Base-by-base conservation (phyloP, 768 basidiomycete genomes). In the Tulasnella sp. region DNA sequence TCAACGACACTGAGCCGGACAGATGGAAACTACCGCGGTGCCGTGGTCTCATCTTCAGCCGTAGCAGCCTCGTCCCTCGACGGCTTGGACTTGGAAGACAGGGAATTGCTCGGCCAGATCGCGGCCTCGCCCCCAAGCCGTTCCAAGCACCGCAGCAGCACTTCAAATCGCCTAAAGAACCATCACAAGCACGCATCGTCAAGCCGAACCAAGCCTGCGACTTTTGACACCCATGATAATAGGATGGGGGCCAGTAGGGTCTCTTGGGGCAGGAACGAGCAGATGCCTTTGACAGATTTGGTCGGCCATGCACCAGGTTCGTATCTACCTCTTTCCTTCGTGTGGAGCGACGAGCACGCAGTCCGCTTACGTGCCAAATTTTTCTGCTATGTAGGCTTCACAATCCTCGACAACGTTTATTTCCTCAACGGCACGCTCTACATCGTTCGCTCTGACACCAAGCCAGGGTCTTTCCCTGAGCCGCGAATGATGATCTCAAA, bases 341-440 rank as follows among this genome's bases (percentile, higher is more conserved):
- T 54, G 80, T 25, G 25, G 15, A 3, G 29, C 69, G 69, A 14
- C 2, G 34, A 67, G 37, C 38, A 37, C 54, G 36, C 22, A 2
- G n/a, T 52, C 22, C 42, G 22, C 25, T 52, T 54, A 15, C 9
- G 17, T 49, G 40, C 29, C 22, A 29, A 19, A 67, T 17, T 4
- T 58, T 31, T 14, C 25, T 58, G 8, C 54, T 14, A 31, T 11
- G 25, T 22, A 95, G 94, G 95, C 39, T 97, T 94, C 95, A 93
- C 94, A 1, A 89, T 96, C 72, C 90, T 95, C 77, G 93, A 96
- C 83, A 88, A 87, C 75, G 86, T 97, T 12, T 97, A 93, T 81
- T 83, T 94, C 75, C 84, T 89, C 79, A 93, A 94, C 79, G 93
- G 93, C 67, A 91, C 92, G 8, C 87, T 92, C 45, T 94, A 90